phyloP scores from a whole-genome alignment of 805 yeast species.

The Hanseniaspora lachancei region DNA sequence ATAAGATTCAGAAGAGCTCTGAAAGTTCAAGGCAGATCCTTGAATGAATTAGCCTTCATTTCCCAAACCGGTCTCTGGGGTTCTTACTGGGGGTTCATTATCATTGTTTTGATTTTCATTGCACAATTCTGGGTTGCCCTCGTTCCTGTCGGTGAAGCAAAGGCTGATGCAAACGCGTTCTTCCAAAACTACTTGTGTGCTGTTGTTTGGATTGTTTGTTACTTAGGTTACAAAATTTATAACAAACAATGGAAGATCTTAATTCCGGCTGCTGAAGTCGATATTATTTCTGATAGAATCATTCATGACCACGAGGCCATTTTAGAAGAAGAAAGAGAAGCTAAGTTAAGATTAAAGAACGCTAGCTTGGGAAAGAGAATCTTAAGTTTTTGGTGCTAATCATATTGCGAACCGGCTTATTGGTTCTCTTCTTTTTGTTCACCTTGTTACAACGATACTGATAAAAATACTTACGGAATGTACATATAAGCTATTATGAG shows the following conservation, averaged over 20 bases:
- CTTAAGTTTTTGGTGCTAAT: slow-evolving; percentile 27
- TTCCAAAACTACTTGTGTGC: slow-evolving; percentile 42
- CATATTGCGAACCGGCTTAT: neutral
- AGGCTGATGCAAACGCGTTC: slow-evolving; percentile 31
- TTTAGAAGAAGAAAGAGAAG: slow-evolving; percentile 27
- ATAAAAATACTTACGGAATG: neutral
- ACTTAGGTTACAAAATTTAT: slow-evolving; percentile 40
- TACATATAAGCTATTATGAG: neutral
- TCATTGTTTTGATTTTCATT: slow-evolving; percentile 38
- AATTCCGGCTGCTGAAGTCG: slow-evolving; percentile 29
- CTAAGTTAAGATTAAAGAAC: slow-evolving; percentile 21
- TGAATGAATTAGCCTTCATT: slow-evolving; percentile 39
- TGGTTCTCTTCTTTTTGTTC: too few species aligned
- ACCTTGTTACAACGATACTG: neutral
- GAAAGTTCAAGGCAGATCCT: slow-evolving; percentile 39
- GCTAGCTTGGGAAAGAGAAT: slow-evolving; percentile 23
- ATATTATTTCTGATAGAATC: slow-evolving; percentile 34
- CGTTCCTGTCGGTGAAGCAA: slow-evolving; percentile 41
- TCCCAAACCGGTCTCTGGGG: slow-evolving; percentile 43
- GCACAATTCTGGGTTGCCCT: slow-evolving; percentile 64
- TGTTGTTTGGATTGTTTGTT: slow-evolving; percentile 32
- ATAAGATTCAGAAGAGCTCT: slow-evolving; percentile 48
- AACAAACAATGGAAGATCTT: slow-evolving; percentile 27
- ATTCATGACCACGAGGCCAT: slow-evolving; percentile 26
- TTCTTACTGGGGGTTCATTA: slow-evolving; percentile 37